Evolutionary conservation across 2,329 filamentous ascomycete genomes (phyloP), one percentile per base, ranked within the genome.

Genomic region (Capronia coronata): DNA sequence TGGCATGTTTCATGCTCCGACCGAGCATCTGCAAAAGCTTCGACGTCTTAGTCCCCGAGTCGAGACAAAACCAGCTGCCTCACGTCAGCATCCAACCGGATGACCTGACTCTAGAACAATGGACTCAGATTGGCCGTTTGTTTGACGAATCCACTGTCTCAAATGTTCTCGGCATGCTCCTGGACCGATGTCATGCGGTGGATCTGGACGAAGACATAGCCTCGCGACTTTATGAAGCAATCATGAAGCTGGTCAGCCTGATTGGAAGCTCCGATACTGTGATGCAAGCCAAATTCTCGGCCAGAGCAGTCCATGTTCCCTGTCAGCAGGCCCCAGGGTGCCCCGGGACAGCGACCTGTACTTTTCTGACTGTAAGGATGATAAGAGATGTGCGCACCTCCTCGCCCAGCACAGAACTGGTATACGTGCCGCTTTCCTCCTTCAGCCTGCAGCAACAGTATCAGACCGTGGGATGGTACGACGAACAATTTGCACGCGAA

Each of bases 401-500:
- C 27, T 64, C 77, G 7, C 67, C 69, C 2, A 74, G 75, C 18
- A 68, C 75, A 1, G 72, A 73, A 22, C 76, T 78, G 60, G 71
- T 75, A 48, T 83, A 84, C 56, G 71, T 77, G 1, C 81, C 83
- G 0, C 67, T 86, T 23, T 75, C 68, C 38, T 80, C 86, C 56
- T 86, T 86, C 69, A 80, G 78, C 56, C 71, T 77, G 6, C 80
- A 82, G 50, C 84, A 87, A 64, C 75, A 83, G 54, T 74, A 79
- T 0, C 76, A 81, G 58, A 70, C 74, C 22, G 73, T 72, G 51
- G 71, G 75, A 25, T 67, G 72, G 0, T 76, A 80, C 55, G 74
- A 80, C 38, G 72, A 78, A 3, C 74, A 73, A 2, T 86, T 87
- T 59, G 73, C 76, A 1, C 75, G 78, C 49, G 74, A 74, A 25